Percentiles rank a stretch among this genome's conserved stretches.
Conservation (phyloP, 208 protist genomes). For the Acanthamoeba castellanii region DNA sequence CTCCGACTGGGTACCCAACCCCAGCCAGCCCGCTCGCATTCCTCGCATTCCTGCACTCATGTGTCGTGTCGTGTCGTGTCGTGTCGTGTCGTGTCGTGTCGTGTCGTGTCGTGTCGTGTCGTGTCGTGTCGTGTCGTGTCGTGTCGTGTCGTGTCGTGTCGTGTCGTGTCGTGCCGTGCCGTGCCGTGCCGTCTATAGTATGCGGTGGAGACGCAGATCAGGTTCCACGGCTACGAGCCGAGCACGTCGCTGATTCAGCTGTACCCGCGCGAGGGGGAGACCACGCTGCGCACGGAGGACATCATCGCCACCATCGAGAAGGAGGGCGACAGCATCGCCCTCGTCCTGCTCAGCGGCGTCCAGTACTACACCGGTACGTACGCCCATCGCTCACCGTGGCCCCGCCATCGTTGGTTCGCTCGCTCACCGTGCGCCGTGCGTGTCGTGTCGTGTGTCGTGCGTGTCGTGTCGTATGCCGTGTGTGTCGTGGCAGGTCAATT, state of each 20-base stretch:
- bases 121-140: too few species aligned
- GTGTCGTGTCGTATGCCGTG: neutral
- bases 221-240: slow-evolving; percentile 91
- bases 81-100: too few species aligned
- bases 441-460: neutral
- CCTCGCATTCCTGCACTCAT: neutral
- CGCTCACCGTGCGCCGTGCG: too few species aligned
- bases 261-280: slow-evolving; percentile 85
- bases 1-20: slow-evolving; percentile 82
- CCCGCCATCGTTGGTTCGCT: neutral
- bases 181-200: slow-evolving; percentile 76
- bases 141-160: too few species aligned
- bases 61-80: too few species aligned
- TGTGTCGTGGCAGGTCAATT: slow-evolving; percentile 84
- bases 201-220: slow-evolving; percentile 93
- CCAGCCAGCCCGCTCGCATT: neutral
- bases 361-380: slow-evolving; percentile 95
- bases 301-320: slow-evolving; percentile 92
- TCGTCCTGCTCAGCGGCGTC: slow-evolving; percentile 93
- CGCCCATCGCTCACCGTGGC: neutral
- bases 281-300: slow-evolving; percentile 90
- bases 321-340: slow-evolving; percentile 91
- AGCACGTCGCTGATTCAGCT: slow-evolving; percentile 87
- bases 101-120: too few species aligned
- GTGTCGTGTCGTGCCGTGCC: neutral